Percentiles rank a stretch among this genome's conserved stretches.
Conservation (phyloP, 768 basidiomycete species). For the Cystofilobasidium ferigula region DNA sequence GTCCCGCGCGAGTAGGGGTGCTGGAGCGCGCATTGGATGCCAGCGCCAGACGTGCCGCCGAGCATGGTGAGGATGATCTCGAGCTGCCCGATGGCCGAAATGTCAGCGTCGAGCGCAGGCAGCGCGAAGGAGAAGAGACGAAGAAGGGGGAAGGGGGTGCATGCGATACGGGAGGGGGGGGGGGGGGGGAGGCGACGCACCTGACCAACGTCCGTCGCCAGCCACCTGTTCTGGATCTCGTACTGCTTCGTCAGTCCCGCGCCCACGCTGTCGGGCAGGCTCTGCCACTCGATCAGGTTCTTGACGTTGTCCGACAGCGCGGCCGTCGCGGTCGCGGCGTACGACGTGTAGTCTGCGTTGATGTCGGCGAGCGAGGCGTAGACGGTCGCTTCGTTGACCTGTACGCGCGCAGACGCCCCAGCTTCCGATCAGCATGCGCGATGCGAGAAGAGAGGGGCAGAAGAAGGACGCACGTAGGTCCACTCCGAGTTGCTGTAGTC, state of each 20-base stretch:
- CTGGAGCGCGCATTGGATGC: slow-evolving; percentile 57
- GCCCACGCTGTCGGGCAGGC: slow-evolving; percentile 32
- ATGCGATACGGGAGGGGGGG: neutral
- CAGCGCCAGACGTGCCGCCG: slow-evolving; percentile 37
- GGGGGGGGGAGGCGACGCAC: neutral
- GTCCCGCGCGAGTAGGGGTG: slow-evolving; percentile 47
- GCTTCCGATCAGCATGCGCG: neutral
- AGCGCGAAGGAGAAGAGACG: neutral
- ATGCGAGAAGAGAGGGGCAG: neutral
- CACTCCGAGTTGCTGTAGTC: slow-evolving; percentile 20
- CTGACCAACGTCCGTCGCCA: slow-evolving; percentile 28
- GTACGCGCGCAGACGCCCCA: neutral
- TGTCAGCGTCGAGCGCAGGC: too few relatives aligned
- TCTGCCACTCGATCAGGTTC: slow-evolving; percentile 30
- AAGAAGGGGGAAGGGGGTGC: neutral
- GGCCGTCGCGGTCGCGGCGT: slow-evolving; percentile 15
- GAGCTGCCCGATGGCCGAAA: too few relatives aligned
- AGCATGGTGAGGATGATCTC: slow-evolving; percentile 36
- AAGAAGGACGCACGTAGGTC: slow-evolving; percentile 5
- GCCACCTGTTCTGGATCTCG: slow-evolving; percentile 32
- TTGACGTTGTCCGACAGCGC: slow-evolving; percentile 17
- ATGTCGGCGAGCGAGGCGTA: slow-evolving; percentile 21
- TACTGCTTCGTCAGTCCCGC: slow-evolving; percentile 34
- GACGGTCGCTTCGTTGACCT: slow-evolving; percentile 17
- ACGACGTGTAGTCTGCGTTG: slow-evolving; percentile 6